A percentile compares a stretch with the other conserved stretches of the same genome.
Evolutionary conservation across 2,329 filamentous ascomycete genomes (phyloP).

Genomic region (Fusarium sacchari): DNA sequence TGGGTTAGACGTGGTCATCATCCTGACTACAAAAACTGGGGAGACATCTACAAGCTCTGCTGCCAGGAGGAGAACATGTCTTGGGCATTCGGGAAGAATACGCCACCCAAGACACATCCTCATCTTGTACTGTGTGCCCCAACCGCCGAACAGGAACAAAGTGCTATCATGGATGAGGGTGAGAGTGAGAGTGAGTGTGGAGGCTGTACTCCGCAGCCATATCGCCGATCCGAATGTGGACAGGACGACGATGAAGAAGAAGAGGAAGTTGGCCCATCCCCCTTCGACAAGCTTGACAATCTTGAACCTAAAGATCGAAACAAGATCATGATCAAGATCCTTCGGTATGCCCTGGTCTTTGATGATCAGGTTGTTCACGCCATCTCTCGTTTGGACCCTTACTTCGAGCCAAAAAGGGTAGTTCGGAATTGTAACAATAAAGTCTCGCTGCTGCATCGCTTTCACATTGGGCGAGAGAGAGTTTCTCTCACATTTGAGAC

Average conservation of each 20-base stretch:
- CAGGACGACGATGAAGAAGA: too few species aligned
- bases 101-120: slow-evolving; percentile 17
- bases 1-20: neutral
- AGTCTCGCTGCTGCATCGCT: slow-evolving; percentile 48
- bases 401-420: slow-evolving; percentile 31
- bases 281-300: too few species aligned
- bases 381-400: slow-evolving; percentile 57
- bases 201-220: neutral
- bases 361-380: slow-evolving; percentile 51
- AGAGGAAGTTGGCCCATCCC: too few species aligned
- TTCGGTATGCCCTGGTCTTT: slow-evolving; percentile 52
- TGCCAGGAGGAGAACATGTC: slow-evolving; percentile 40
- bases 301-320: slow-evolving; percentile 37
- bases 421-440: slow-evolving; percentile 7
- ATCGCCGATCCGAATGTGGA: too few species aligned
- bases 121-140: slow-evolving; percentile 10
- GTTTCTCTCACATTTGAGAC: slow-evolving; percentile 48
- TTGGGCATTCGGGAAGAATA: neutral
- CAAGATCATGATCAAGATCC: slow-evolving; percentile 48
- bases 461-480: slow-evolving; percentile 49
- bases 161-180: neutral
- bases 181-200: neutral
- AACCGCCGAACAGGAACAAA: slow-evolving; percentile 3
- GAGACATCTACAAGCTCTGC: slow-evolving; percentile 13
- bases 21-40: neutral